Evolutionary conservation across 176 grass and related monocot genomes (phyloP).

Genomic region (Triticum timopheevii): DNA sequence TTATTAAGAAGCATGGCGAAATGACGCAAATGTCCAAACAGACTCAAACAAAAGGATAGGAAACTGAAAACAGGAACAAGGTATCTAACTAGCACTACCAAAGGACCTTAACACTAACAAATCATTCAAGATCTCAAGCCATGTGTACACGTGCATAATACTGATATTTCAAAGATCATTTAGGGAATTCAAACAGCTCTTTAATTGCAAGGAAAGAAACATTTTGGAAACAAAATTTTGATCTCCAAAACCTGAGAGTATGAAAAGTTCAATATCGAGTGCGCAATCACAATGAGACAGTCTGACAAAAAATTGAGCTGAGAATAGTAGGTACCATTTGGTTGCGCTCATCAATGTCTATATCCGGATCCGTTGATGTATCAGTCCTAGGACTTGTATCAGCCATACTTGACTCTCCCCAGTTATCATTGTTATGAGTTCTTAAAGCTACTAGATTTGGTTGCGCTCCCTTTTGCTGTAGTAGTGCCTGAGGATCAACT

Average conservation of each 20-base stretch:
- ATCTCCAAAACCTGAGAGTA: background rate
- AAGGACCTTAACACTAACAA: conserved; percentile 23
- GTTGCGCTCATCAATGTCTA: conserved; percentile 67
- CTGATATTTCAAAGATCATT: background rate
- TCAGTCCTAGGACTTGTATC: conserved; percentile 74
- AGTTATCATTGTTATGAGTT: conserved; percentile 64
- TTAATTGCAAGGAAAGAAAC: background rate
- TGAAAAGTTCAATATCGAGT: conserved; percentile 14
- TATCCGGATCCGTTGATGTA: conserved; percentile 72
- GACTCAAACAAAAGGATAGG: background rate
- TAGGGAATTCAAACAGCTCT: background rate
- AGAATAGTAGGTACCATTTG: conserved; percentile 51
- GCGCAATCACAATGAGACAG: conserved; percentile 1
- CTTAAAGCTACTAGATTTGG: conserved; percentile 48
- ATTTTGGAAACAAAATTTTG: conserved; percentile 4
- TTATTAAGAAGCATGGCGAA: background rate
- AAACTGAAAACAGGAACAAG: too few relatives aligned
- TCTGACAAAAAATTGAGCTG: background rate
- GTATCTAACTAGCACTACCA: background rate
- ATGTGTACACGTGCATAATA: conserved; percentile 11
- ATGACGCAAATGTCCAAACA: background rate
- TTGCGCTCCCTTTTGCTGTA: conserved; percentile 41
- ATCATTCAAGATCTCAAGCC: background rate
- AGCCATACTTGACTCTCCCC: conserved; percentile 72
- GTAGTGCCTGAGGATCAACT: conserved; percentile 34